These are phyloP conservation scores for Suillus discolor DNA, from an alignment of 768 basidiomycete species.

Conservation along the genomic window DNA sequence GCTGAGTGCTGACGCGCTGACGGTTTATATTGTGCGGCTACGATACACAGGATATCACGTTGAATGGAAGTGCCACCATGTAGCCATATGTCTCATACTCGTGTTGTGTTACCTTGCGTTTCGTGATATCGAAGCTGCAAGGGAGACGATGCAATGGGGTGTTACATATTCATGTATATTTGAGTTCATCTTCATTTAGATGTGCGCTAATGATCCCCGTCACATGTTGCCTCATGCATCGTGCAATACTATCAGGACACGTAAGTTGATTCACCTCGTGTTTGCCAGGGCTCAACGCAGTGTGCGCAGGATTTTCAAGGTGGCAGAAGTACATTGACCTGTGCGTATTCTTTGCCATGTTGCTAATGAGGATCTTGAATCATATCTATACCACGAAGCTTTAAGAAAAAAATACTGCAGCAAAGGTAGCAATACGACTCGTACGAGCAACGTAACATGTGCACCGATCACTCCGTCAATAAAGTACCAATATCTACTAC, in stretches of 20 bases:
- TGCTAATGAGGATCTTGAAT: background rate
- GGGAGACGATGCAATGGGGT: background rate
- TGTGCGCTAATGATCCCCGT: background rate
- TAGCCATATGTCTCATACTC: background rate
- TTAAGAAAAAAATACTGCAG: background rate
- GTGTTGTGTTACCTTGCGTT: background rate
- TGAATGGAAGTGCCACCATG: background rate
- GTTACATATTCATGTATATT: background rate
- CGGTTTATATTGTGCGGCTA: background rate
- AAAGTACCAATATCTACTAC: conserved; percentile 28
- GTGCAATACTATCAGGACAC: background rate
- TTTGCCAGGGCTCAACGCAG: background rate
- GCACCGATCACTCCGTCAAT: background rate
- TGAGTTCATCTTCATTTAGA: background rate
- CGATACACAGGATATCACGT: background rate
- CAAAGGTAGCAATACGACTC: background rate
- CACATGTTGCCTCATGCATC: background rate
- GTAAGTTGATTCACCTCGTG: background rate
- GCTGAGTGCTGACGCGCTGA: background rate
- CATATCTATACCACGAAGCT: background rate
- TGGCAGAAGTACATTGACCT: background rate
- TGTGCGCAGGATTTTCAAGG: background rate
- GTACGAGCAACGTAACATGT: background rate
- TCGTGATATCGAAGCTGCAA: background rate
- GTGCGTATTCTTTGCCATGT: background rate